phyloP scores from a whole-genome alignment of 2,329 filamentous ascomycete genomes.

The Neofusicoccum laricinum region DNA sequence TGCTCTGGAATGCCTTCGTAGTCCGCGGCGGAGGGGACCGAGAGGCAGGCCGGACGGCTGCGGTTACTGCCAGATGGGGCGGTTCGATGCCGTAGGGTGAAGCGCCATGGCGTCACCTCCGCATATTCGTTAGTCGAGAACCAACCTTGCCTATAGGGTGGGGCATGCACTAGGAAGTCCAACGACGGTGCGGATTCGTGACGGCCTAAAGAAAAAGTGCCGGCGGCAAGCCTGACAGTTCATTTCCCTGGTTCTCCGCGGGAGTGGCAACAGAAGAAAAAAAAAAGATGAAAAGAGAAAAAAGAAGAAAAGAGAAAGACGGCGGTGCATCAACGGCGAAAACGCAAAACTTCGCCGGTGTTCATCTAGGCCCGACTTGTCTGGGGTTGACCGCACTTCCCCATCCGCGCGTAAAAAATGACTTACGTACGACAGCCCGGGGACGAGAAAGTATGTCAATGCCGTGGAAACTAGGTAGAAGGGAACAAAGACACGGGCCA shows the following conservation, averaged over 20 bases:
- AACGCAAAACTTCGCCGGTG: not conserved
- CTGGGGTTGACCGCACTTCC: not conserved
- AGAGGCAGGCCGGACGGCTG: not conserved
- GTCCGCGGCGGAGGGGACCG: not conserved
- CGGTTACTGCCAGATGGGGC: not conserved
- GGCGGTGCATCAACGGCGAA: not conserved
- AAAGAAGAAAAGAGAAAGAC: too few relatives aligned
- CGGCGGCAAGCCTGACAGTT: not conserved
- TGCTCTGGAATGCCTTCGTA: not conserved
- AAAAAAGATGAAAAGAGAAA: too few relatives aligned
- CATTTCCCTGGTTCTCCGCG: not conserved
- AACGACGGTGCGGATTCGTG: too few relatives aligned
- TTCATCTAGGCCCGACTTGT: not conserved
- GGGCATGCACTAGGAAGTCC: too few relatives aligned
- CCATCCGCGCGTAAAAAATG: too few relatives aligned
- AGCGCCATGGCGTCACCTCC: slow-evolving; percentile 9
- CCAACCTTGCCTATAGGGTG: not conserved
- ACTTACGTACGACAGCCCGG: not conserved
- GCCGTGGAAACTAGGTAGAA: too few relatives aligned
- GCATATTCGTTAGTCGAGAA: not conserved
- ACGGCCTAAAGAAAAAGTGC: not conserved
- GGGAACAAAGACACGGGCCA: not conserved
- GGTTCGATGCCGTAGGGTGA: not conserved
- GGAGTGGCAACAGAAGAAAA: not conserved
- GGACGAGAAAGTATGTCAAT: not conserved